Percentiles rank a stretch among this genome's conserved stretches.
These are phyloP conservation scores for Pleurotus tuber-regium DNA, from an alignment of 768 basidiomycete species.

Conservation along the genomic window DNA sequence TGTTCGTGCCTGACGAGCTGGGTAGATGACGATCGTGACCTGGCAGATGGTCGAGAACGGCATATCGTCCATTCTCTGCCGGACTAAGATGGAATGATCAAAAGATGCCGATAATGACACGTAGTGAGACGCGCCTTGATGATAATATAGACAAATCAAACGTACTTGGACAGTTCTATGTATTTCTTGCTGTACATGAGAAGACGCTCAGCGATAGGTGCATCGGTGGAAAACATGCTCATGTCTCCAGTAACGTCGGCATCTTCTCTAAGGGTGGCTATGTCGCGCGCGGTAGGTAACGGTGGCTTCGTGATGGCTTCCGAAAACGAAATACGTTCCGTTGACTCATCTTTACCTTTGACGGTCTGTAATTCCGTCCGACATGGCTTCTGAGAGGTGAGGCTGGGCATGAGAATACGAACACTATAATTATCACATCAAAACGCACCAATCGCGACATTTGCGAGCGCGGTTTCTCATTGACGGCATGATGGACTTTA, in stretches of 20 bases:
- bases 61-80: too few species aligned
- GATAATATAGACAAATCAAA: too few species aligned
- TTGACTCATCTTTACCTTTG: not conserved
- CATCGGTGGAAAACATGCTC: not conserved
- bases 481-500: too few species aligned
- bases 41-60: conserved; percentile 17
- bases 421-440: not conserved
- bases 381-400: not conserved
- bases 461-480: too few species aligned
- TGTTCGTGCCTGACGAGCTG: conserved; percentile 4
- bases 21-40: conserved; percentile 10
- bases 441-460: not conserved
- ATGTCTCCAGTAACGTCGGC: not conserved
- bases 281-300: not conserved
- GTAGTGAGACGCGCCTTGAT: too few species aligned
- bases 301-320: not conserved
- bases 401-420: not conserved
- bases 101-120: too few species aligned
- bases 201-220: conserved; percentile 39
- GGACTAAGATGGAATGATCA: too few species aligned
- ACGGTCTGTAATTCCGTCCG: not conserved
- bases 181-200: conserved; percentile 48
- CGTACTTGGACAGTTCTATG: too few species aligned
- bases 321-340: not conserved
- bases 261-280: not conserved